Base-by-base conservation (phyloP, 768 basidiomycete species). In the Mrakia gelida region DNA sequence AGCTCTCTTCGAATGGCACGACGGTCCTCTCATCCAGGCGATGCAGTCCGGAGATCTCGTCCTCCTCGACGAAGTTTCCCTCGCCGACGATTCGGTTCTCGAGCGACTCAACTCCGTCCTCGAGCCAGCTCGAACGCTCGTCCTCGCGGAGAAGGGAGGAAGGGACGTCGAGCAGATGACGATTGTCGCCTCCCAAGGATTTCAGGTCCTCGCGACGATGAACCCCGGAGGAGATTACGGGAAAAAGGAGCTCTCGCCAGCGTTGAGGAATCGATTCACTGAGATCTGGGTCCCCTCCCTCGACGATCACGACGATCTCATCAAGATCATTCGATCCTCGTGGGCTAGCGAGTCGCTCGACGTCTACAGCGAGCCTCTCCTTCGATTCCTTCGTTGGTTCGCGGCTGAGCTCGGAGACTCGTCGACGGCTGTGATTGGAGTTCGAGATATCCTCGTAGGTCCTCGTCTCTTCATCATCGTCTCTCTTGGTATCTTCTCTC, bases 151-250 rank as follows among this genome's bases (percentile, higher is more conserved):
- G 84, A 91, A 91, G 67, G 94, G 95, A 0, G 94, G 93, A 16
- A 88, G 88, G 62, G 89, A 91, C 79, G 86, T 89, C 16, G 90
- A 90, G 45, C 87, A 91, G 80, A 89, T 91, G 43, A 87, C 87
- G 10, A 86, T 98, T 61, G 86, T 85, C 28, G 95, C 94, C 11
- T 83, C 86, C 10, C 85, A 87, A 5, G 85, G 85, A 1, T 99
- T 99, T 87, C 91, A 95, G 83, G 89, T 99, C 54, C 87, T 98
- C 0, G 94, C 97, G 3, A 98, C 97, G 3, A 99, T 99, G 97
- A 99, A 99, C 83, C 97, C 97, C 0, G 97, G 97, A 28, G 97
- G 97, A 21, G 97, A 99, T 82, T 98, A 95, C 81, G 97, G 97
- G 32, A 99, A 99, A 87, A 99, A 98, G 83, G 97, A 99, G 83